Evolutionary conservation across 192 early-diverging fungal genomes (phyloP).

Genomic region (Podila minutissima): DNA sequence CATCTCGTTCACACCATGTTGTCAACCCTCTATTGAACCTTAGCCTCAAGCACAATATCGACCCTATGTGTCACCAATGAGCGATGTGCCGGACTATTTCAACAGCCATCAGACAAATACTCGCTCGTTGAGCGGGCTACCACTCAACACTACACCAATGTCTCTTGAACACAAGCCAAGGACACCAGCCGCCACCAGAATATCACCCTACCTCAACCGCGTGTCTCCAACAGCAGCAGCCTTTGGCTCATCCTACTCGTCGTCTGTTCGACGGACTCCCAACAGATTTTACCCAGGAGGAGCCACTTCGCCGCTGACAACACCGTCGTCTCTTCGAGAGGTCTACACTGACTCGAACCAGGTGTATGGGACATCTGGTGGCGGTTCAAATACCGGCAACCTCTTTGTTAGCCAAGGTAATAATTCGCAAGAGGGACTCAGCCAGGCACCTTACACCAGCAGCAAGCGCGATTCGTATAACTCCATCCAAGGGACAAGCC

Average conservation of each 20-base stretch:
- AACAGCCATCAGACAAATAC: conserved; percentile 27
- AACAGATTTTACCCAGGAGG: conserved; percentile 29
- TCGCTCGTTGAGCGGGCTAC: conserved; percentile 14
- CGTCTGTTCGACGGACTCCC: conserved; percentile 19
- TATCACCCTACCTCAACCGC: conserved; percentile 48
- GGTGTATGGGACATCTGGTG: conserved; percentile 3
- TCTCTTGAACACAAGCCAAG: conserved; percentile 27
- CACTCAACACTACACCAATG: conserved; percentile 34
- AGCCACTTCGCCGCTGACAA: conserved; percentile 33
- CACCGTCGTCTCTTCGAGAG: conserved; percentile 38
- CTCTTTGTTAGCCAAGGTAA: conserved; percentile 14
- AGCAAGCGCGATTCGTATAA: conserved; percentile 39
- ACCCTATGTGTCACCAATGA: conserved; percentile 20
- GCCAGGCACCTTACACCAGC: conserved; percentile 12
- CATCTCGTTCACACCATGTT: neutral
- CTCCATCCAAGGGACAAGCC: conserved; percentile 28
- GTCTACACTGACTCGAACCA: conserved; percentile 15
- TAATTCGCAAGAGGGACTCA: conserved; percentile 6
- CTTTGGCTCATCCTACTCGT: conserved; percentile 33
- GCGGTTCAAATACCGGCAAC: conserved; percentile 1
- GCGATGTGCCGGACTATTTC: conserved; percentile 40
- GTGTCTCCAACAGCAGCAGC: conserved; percentile 27
- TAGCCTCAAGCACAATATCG: conserved; percentile 42
- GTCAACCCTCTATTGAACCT: neutral
- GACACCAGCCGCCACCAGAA: conserved; percentile 32